Conservation (phyloP, 2,329 filamentous ascomycete genomes). For the Penicillium sumatraense region DNA sequence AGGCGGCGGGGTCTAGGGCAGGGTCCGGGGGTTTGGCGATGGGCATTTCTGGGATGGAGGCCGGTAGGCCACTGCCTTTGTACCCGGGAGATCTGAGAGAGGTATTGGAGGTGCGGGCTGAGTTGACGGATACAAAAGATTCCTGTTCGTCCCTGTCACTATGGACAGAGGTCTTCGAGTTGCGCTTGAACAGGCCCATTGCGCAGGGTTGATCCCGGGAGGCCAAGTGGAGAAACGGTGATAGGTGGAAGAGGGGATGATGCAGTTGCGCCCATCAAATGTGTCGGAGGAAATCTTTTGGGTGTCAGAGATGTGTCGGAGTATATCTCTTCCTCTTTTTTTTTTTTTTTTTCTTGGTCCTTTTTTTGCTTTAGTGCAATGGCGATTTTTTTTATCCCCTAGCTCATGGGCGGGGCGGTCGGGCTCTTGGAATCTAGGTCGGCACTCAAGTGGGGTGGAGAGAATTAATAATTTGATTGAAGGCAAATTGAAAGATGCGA, state of each 20-base stretch:
- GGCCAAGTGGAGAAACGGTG: conserved; percentile 3
- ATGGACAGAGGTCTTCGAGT: conserved; percentile 45
- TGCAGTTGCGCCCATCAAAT: conserved; percentile 1
- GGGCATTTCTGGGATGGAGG: conserved; percentile 72
- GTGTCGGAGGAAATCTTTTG: not conserved
- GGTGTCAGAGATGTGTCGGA: not conserved
- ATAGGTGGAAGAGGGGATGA: conserved; percentile 2
- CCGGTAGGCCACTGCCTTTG: conserved; percentile 52
- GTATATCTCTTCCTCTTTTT: not conserved
- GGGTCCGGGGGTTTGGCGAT: conserved; percentile 87
- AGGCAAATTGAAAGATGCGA: not conserved
- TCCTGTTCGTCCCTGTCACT: conserved; percentile 47
- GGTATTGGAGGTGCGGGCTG: conserved; percentile 49
- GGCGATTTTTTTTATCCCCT: conserved; percentile 8
- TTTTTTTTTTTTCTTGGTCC: not conserved
- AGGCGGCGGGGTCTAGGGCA: conserved; percentile 82
- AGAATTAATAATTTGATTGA: not conserved
- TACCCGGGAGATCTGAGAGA: conserved; percentile 56
- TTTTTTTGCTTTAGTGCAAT: not conserved
- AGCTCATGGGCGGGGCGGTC: conserved; percentile 11
- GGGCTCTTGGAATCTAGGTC: not conserved
- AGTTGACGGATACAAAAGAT: conserved; percentile 46
- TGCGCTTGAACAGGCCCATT: conserved; percentile 54
- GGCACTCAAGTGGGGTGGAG: not conserved
- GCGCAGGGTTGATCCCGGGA: conserved; percentile 12